A percentile compares a stretch with the other conserved stretches of the same genome.
Conservation (phyloP, 306 rosid genomes). For the Pyrus bretschneideri region DNA sequence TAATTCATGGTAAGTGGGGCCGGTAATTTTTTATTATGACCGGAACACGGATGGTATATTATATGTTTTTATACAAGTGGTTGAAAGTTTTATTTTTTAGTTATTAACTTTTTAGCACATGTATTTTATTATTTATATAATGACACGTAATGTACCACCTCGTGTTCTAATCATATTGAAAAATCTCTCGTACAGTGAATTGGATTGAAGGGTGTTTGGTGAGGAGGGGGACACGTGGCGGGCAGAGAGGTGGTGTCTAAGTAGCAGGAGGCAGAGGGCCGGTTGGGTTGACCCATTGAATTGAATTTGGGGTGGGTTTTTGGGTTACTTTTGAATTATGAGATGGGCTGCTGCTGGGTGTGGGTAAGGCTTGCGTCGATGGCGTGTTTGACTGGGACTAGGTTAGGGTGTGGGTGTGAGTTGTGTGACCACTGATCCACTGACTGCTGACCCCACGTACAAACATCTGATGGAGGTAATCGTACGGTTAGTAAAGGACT, state of each 20-base stretch:
- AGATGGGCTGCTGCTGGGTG: not conserved
- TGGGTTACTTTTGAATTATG: not conserved
- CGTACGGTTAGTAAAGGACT: not conserved
- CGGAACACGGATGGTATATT: accelerated
- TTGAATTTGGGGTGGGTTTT: slow-evolving; percentile 11
- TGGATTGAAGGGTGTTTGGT: too few species aligned
- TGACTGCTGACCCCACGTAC: not conserved
- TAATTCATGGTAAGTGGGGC: too few species aligned
- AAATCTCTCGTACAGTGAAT: too few species aligned
- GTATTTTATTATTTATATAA: too few species aligned
- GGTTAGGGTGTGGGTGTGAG: not conserved
- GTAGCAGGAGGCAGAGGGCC: slow-evolving; percentile 59
- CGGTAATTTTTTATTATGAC: too few species aligned
- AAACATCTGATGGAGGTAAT: not conserved
- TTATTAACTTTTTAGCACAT: too few species aligned
- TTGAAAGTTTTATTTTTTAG: accelerated
- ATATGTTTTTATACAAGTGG: not conserved
- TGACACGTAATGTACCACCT: accelerated
- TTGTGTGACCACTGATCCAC: not conserved
- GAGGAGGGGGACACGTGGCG: slow-evolving; percentile 55
- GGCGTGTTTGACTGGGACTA: slow-evolving; percentile 51
- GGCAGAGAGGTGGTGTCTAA: slow-evolving; percentile 43
- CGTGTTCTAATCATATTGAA: accelerated
- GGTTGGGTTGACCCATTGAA: slow-evolving; percentile 14
- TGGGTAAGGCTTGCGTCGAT: not conserved